Percentiles rank a stretch among this genome's conserved stretches.
phyloP scores from a whole-genome alignment of 345 rosid species.

The Gossypium turneri region DNA sequence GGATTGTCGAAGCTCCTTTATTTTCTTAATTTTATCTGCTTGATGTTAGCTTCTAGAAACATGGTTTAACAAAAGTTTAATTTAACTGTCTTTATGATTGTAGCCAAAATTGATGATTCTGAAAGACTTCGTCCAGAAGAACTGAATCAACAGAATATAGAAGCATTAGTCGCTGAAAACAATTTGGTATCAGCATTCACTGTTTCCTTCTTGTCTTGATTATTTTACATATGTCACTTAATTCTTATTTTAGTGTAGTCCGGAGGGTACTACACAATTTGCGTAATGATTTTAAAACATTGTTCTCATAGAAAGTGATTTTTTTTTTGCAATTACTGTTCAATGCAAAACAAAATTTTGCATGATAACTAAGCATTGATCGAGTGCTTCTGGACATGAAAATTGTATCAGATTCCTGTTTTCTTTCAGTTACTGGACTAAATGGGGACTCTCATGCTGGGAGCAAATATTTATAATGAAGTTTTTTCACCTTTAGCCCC shows the following conservation, averaged over 20 bases:
- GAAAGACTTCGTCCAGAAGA: slow-evolving; percentile 95
- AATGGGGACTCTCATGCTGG: slow-evolving; percentile 3
- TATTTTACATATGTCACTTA: slow-evolving; percentile 1
- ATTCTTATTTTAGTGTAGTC: not conserved
- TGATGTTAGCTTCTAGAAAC: not conserved
- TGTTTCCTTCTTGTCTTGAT: not conserved
- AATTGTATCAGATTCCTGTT: slow-evolving; percentile 6
- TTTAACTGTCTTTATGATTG: slow-evolving; percentile 22
- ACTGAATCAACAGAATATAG: slow-evolving; percentile 91
- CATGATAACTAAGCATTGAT: not conserved
- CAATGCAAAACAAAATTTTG: not conserved
- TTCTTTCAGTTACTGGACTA: not conserved
- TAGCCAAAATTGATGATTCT: slow-evolving; percentile 73
- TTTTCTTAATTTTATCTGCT: not conserved
- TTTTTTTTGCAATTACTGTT: not conserved
- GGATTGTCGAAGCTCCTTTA: not conserved
- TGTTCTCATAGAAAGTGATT: not conserved
- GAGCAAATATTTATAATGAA: not conserved
- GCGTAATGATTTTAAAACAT: not conserved
- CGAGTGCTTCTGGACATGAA: slow-evolving; percentile 2
- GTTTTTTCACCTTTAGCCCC: not conserved
- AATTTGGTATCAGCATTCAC: slow-evolving; percentile 55
- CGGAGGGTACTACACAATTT: not conserved
- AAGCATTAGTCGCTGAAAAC: slow-evolving; percentile 94
- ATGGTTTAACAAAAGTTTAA: not conserved